These are phyloP conservation scores for Saturnispora halmiae DNA, from an alignment of 805 yeast genomes.

Conservation along the genomic window DNA sequence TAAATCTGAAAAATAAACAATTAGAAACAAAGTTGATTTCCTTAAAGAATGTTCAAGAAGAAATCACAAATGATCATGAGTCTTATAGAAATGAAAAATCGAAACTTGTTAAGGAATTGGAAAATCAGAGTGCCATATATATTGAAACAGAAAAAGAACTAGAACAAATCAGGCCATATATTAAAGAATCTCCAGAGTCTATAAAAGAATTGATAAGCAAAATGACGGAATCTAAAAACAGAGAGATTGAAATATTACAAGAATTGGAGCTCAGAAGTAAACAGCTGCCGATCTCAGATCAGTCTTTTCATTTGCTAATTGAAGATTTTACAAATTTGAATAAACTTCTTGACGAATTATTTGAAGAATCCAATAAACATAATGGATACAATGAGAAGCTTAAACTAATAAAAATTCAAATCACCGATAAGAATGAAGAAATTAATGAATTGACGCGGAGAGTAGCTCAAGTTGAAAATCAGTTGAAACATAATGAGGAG, in stretches of 20 bases:
- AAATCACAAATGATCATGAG: constrained; percentile 49
- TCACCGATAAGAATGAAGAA: constrained; percentile 33
- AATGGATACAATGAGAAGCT: constrained; percentile 25
- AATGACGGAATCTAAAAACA: constrained; percentile 36
- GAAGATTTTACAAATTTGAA: constrained; percentile 36
- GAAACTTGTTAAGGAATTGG: constrained; percentile 48
- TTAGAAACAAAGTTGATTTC: constrained; percentile 54
- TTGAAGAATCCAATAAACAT: constrained; percentile 37
- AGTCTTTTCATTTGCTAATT: constrained; percentile 46
- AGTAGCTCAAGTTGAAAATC: constrained; percentile 39
- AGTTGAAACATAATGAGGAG: constrained; percentile 40
- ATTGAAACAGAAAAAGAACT: constrained; percentile 49
- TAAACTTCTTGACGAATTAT: constrained; percentile 40
- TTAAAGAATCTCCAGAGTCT: constrained; percentile 51
- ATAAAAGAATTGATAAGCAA: constrained; percentile 45
- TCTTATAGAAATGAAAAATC: constrained; percentile 56
- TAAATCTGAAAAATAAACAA: constrained; percentile 41
- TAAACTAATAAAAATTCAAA: constrained; percentile 27
- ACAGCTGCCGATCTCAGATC: constrained; percentile 45
- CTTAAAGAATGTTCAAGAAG: constrained; percentile 54
- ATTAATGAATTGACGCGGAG: constrained; percentile 36
- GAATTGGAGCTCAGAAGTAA: constrained; percentile 40
- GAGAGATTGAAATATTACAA: constrained; percentile 31
- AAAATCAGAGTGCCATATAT: constrained; percentile 49
- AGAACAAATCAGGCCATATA: constrained; percentile 50